Conservation (phyloP, 2,329 filamentous ascomycete species). For the Huntiella decipiens region DNA sequence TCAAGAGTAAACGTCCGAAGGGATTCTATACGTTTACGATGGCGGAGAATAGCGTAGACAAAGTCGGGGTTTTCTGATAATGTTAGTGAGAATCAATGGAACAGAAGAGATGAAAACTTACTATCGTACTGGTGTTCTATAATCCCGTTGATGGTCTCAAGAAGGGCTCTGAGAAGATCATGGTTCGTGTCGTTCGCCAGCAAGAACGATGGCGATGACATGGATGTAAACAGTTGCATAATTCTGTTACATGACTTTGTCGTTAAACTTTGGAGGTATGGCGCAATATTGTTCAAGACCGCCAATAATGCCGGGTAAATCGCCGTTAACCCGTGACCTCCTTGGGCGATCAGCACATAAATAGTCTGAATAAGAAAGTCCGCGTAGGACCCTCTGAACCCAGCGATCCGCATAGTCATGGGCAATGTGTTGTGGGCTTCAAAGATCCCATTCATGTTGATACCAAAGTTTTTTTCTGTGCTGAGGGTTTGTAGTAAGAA, state of each 20-base stretch:
- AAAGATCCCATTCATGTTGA: slow-evolving; percentile 76
- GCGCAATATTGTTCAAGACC: slow-evolving; percentile 82
- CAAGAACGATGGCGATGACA: slow-evolving; percentile 85
- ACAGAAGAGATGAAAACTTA: slow-evolving; percentile 24
- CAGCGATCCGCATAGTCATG: slow-evolving; percentile 56
- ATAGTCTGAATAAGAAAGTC: slow-evolving; percentile 94
- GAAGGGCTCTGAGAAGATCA: slow-evolving; percentile 54
- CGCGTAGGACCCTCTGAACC: slow-evolving; percentile 77
- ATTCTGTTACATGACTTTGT: slow-evolving; percentile 60
- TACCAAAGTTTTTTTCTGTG: slow-evolving; percentile 76
- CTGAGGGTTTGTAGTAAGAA: slow-evolving; percentile 90
- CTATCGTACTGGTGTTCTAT: slow-evolving; percentile 73
- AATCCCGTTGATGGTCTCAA: slow-evolving; percentile 79
- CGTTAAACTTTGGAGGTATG: slow-evolving; percentile 63
- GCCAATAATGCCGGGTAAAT: slow-evolving; percentile 84
- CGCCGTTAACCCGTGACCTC: slow-evolving; percentile 74
- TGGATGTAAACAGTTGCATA: slow-evolving; percentile 72
- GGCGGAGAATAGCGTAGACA: slow-evolving; percentile 59
- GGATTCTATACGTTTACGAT: slow-evolving; percentile 67
- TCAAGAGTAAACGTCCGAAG: slow-evolving; percentile 78
- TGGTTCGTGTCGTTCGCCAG: slow-evolving; percentile 88
- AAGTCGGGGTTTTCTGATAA: slow-evolving; percentile 57
- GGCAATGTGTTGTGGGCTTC: slow-evolving; percentile 78
- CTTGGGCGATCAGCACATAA: slow-evolving; percentile 75
- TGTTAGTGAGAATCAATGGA: neutral